Evolutionary conservation across 768 basidiomycete genomes (phyloP), one percentile per base, ranked within the genome.

Genomic region (Peribolospora kevripleyi): DNA sequence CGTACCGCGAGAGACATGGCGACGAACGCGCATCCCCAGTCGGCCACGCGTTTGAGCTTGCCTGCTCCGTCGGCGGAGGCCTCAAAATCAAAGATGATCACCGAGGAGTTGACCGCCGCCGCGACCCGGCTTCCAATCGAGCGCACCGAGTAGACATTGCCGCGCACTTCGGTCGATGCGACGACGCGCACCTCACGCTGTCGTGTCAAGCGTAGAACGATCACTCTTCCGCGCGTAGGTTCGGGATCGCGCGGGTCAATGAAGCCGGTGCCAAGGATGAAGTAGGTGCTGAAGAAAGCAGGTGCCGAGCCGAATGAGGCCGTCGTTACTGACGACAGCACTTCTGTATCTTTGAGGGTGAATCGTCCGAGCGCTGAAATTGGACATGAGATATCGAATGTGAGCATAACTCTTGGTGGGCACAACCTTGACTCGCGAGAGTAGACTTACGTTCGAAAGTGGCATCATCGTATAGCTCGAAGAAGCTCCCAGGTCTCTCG

Each of bases 11-110:
- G 67, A 54, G 75, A 78, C 4, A 75, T 77, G 39, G 88, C 76
- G 55, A 82, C 58, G 67, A 88, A 87, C 54, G 83, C 86, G 64
- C 85, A 82, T 59, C 81, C 78, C 80, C 84, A 88, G 45, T 75
- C 70, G 0, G 75, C 65, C 6, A 76, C 60, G 40, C 70, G 69
- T 45, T 70, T 61, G 10, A 82, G 65, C 5, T 63, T 62, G 59
- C 69, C 11, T 2, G 41, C 50, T 14, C 42, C 42, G 68, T 60
- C 11, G 69, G 55, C 54, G 48, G 50, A 14, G 1, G 53, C 14
- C n/a, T 55, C 54, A 10, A 37, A 10, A 11, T 36, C 9, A 7
- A n/a, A 46, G 6, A 4, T 3, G 48, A 11, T 3, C 50, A 53
- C 52, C 51, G 58, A 58, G 13, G 60, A 58, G 49, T 61, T 61